Evolutionary conservation across 2,329 filamentous ascomycete species (phyloP).

Genomic region (Monosporascus cannonballus): DNA sequence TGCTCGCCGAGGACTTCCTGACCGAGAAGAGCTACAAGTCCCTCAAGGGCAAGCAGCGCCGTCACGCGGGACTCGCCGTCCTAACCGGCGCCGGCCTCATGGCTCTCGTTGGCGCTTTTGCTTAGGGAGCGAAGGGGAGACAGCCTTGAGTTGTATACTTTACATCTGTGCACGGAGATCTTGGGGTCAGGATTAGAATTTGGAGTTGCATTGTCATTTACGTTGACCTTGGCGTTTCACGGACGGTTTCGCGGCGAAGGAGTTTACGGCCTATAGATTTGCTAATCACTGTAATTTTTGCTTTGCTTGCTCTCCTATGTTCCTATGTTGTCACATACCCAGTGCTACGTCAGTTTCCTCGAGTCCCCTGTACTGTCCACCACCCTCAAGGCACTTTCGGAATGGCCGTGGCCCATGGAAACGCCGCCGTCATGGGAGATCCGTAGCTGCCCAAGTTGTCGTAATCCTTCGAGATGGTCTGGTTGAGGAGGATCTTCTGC

Average conservation of each 20-base stretch:
- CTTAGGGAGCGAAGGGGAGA: slow-evolving; percentile 31
- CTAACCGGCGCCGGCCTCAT: slow-evolving; percentile 60
- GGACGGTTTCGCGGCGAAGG: background rate
- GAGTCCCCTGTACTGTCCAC: no score
- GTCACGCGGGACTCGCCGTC: slow-evolving; percentile 59
- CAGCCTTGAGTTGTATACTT: slow-evolving; percentile 2
- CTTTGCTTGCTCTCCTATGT: background rate
- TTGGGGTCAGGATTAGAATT: background rate
- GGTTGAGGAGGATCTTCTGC: slow-evolving; percentile 39
- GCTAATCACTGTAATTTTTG: background rate
- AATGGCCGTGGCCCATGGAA: slow-evolving; percentile 37
- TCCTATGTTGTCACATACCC: no score
- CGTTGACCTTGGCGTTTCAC: background rate
- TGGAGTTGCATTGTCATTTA: background rate
- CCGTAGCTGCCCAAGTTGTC: slow-evolving; percentile 37
- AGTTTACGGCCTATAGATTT: background rate
- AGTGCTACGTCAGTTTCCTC: no score
- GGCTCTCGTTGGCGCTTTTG: slow-evolving; percentile 68
- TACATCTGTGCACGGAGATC: background rate
- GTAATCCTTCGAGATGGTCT: slow-evolving; percentile 39
- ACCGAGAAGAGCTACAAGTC: slow-evolving; percentile 67
- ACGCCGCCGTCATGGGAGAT: slow-evolving; percentile 37
- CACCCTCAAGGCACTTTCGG: slow-evolving; percentile 19
- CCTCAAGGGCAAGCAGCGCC: slow-evolving; percentile 54
- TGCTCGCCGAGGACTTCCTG: slow-evolving; percentile 79